phyloP scores from a whole-genome alignment of 1,139 yeast species.

The Blastobotrys proliferans region DNA sequence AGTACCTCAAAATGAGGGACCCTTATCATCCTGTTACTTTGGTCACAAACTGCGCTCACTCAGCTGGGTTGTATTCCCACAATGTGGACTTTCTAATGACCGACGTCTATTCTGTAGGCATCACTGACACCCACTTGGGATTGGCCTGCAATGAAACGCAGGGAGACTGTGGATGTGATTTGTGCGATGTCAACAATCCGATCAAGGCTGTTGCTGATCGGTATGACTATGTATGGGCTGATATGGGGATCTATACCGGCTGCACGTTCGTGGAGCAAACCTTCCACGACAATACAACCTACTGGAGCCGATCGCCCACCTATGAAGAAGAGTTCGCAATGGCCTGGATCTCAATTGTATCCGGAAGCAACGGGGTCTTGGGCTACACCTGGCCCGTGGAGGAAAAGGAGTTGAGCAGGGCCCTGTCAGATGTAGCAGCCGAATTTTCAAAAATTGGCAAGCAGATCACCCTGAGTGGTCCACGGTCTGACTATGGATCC shows the following conservation, averaged over 20 bases:
- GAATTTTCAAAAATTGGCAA: background rate
- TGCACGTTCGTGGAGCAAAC: background rate
- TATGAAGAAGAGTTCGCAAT: background rate
- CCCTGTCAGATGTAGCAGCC: background rate
- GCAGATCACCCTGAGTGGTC: background rate
- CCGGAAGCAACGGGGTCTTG: background rate
- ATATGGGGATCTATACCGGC: constrained; percentile 1
- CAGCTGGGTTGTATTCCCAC: background rate
- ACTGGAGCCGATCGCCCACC: constrained; percentile 1
- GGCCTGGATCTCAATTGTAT: constrained; percentile 1
- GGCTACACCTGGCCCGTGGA: background rate
- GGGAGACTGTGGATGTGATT: constrained; percentile 2
- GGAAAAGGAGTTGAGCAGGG: background rate
- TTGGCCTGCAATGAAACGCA: background rate
- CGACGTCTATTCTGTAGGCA: constrained; percentile 1
- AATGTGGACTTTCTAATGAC: background rate
- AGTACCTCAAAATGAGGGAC: background rate
- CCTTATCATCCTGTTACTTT: background rate
- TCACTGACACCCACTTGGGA: background rate
- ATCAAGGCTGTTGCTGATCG: background rate
- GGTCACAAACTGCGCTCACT: constrained; percentile 1
- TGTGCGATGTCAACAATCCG: background rate
- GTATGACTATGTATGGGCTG: background rate
- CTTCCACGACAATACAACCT: background rate
- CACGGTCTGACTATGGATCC: background rate